Base-by-base conservation (phyloP, 129 eudicot genomes). In the Daucus carota region DNA sequence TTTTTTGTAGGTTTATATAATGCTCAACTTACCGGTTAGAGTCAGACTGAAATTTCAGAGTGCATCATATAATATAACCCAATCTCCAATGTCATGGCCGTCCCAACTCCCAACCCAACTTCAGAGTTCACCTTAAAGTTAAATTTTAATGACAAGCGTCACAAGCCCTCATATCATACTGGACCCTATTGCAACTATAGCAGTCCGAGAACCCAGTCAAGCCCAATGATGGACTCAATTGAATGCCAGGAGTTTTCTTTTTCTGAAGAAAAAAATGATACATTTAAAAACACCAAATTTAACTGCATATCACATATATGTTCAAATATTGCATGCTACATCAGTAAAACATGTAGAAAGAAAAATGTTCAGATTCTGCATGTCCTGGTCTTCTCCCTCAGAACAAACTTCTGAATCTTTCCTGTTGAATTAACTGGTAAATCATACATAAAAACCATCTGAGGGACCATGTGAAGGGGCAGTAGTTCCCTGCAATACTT, bases 361-460 rank as follows among this genome's bases (percentile, higher is more conserved):
- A n/a, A n/a, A n/a, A 52, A 52, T 20, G 29, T 52, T 52, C 28
- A 52, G 62, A 28, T 28, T 11, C 28, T 26, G 68, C 68, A 60
- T 13, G 69, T 14, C 22, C 59, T 70, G 43, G 80, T 63, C 75
- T 73, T 83, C 34, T 87, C 91, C 48, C 88, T 77, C 45, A 89
- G 95, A 74, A 87, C 77, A 77, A 47, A 85, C 72, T 89, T 89
- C 13, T 84, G 85, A 41, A 89, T 81, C 71, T 89, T 89, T 1
- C 95, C 95, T 1, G 96, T 85, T 7, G 96, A 87, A 78, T 85
- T 89, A 28, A 74, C 72, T 0, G 92, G 92, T 74, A 89, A 79
- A 33, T 60, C 80, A 41, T 79, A 83, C 20, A 85, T 81, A 38
- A 77, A 47, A 28, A 89, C 88, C 22, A 26, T 63, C 54, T 29